Evolutionary conservation across 1,284 basidiomycete species (phyloP).

Genomic region (Ustilago curta): DNA sequence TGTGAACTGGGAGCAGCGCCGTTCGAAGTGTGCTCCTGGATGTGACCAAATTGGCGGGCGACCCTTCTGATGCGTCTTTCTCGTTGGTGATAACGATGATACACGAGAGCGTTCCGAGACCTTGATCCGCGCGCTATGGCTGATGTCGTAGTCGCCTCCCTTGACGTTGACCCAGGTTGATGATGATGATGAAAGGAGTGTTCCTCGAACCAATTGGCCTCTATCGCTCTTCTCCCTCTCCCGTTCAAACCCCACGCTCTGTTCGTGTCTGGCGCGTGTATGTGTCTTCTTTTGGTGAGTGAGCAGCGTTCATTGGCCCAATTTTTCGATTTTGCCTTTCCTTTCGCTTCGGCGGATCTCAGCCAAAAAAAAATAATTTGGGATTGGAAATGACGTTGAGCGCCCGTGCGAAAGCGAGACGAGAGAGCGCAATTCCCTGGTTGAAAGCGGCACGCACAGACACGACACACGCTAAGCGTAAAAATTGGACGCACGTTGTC

Average conservation of each 20-base stretch:
- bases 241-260: neutral
- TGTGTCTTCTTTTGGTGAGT: conserved; percentile 20
- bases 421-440: neutral
- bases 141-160: neutral
- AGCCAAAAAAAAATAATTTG: neutral
- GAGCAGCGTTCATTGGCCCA: conserved; percentile 28
- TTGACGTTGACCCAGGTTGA: neutral
- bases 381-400: conserved; percentile 3
- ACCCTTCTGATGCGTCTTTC: neutral
- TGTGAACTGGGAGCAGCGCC: no score
- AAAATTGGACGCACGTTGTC: neutral
- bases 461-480: neutral
- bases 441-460: conserved; percentile 6
- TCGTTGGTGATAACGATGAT: neutral
- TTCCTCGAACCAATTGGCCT: no score
- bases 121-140: neutral
- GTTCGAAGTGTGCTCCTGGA: neutral
- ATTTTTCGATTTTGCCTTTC: conserved; percentile 8
- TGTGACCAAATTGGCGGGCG: neutral
- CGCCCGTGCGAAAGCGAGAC: neutral
- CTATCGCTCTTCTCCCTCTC: no score
- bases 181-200: conserved; percentile 4
- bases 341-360: neutral
- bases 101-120: neutral
- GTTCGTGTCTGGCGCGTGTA: neutral